Percentiles rank a stretch among this genome's conserved stretches.
phyloP scores from a whole-genome alignment of 2,329 filamentous ascomycete genomes.

The Fusarium lateritium region DNA sequence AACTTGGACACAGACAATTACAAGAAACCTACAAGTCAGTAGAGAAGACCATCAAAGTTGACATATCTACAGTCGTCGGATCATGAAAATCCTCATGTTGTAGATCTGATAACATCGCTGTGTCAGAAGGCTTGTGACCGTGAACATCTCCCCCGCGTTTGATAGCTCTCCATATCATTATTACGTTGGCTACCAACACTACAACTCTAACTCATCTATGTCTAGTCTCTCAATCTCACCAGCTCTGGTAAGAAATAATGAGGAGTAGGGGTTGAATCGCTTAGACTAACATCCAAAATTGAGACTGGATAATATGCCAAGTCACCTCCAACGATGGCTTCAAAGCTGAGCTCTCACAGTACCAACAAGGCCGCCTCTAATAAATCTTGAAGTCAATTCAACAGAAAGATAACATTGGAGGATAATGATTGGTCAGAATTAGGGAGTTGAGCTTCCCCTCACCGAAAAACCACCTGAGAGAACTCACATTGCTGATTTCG shows the following conservation, averaged over 20 bases:
- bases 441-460: conserved; percentile 13
- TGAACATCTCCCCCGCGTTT: neutral
- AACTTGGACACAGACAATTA: neutral
- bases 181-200: neutral
- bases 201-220: neutral
- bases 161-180: neutral
- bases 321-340: neutral
- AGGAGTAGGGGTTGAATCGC: neutral
- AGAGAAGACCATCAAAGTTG: neutral
- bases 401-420: conserved; percentile 11
- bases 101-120: neutral
- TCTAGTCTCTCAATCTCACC: neutral
- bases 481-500: conserved; percentile 1
- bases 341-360: neutral
- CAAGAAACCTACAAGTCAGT: neutral
- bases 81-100: neutral
- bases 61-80: neutral
- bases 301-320: neutral
- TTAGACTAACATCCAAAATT: too few species aligned
- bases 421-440: conserved; percentile 24
- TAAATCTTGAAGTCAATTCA: conserved; percentile 12
- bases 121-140: neutral
- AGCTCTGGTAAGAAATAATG: neutral
- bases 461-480: conserved; percentile 14
- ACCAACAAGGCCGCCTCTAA: too few species aligned